Evolutionary conservation across 345 rosid species (phyloP), one percentile per base, ranked within the genome.

Genomic region (Acer saccharum): DNA sequence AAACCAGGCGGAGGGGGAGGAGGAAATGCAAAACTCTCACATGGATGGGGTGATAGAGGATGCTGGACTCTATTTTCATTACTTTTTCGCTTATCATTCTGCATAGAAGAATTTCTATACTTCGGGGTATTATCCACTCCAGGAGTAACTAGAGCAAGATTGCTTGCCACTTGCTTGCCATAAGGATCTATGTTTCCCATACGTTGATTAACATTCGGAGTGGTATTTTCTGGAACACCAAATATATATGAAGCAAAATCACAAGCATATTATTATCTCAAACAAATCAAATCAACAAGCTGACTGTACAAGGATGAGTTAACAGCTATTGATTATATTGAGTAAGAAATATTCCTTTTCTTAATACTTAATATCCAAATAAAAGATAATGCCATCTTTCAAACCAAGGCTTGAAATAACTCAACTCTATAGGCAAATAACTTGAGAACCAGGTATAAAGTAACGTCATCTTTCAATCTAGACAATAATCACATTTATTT

Each of bases 1-100:
- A 81, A 65, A 82, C 81, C 83, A 80, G 89, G 85, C 48, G 95
- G 95, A 72, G 98, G 95, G 20, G 98, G 98, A 79, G 97, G 97
- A 82, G 98, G 97, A 71, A 89, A 84, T 16, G 93, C 71, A 82
- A 95, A 92, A 52, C 85, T 89, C 65, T 80, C 71, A 46, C 98
- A 95, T 2, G 88, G 94, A 86, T 93, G 98, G 72, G 46, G 74
- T 5, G 66, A 69, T 41, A 71, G 80, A 69, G 87, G 76, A 81
- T 60, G 80, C 80, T 62, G 78, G 60, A 74, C 72, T 73, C 46
- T 80, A 48, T 76, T 81, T 71, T 35, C 83, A 76, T 78, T 86
- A 77, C 84, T 66, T 77, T 70, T 81, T 72, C 75, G 50, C 25
- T n/a, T 64, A 63, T 71, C 77, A 75, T 77, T 86, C 81, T 73